Percentiles rank a stretch among this genome's conserved stretches.
Evolutionary conservation across 768 basidiomycete species (phyloP).

Genomic region (Pulveroboletus sp.): DNA sequence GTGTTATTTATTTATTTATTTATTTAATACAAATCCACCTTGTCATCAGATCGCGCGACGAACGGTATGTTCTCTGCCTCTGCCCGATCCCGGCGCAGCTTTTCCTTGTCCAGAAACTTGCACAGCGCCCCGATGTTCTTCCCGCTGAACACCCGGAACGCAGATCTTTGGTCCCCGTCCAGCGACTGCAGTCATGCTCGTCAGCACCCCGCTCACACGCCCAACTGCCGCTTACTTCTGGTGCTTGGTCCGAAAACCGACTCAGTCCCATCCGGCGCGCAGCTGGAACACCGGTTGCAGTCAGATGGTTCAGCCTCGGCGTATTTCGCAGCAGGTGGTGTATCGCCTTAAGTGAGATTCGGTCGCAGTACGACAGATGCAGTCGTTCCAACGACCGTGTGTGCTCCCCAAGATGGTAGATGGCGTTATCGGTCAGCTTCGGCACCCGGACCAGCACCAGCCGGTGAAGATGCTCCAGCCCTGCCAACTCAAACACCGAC

Average conservation of each 20-base stretch:
- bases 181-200: slow-evolving; percentile 42
- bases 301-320: slow-evolving; percentile 63
- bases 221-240: slow-evolving; percentile 41
- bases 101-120: slow-evolving; percentile 69
- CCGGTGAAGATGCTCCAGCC: slow-evolving; percentile 62
- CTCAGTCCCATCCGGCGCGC: slow-evolving; percentile 65
- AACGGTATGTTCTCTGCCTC: slow-evolving; percentile 60
- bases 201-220: slow-evolving; percentile 1
- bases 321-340: slow-evolving; percentile 63
- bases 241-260: slow-evolving; percentile 72
- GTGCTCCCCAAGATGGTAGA: slow-evolving; percentile 75
- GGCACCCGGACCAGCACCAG: slow-evolving; percentile 78
- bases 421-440: slow-evolving; percentile 78
- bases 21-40: slow-evolving; percentile 52
- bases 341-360: slow-evolving; percentile 70
- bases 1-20: too few species aligned
- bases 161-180: slow-evolving; percentile 59
- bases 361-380: slow-evolving; percentile 83
- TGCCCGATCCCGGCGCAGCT: slow-evolving; percentile 48
- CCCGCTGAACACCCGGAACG: slow-evolving; percentile 78
- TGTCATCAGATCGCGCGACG: slow-evolving; percentile 57
- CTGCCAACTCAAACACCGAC: slow-evolving; percentile 75
- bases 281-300: slow-evolving; percentile 73
- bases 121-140: slow-evolving; percentile 59
- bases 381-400: slow-evolving; percentile 66